Base-by-base conservation (phyloP, 352 stramenopile species). In the Globisporangium emineosum region DNA sequence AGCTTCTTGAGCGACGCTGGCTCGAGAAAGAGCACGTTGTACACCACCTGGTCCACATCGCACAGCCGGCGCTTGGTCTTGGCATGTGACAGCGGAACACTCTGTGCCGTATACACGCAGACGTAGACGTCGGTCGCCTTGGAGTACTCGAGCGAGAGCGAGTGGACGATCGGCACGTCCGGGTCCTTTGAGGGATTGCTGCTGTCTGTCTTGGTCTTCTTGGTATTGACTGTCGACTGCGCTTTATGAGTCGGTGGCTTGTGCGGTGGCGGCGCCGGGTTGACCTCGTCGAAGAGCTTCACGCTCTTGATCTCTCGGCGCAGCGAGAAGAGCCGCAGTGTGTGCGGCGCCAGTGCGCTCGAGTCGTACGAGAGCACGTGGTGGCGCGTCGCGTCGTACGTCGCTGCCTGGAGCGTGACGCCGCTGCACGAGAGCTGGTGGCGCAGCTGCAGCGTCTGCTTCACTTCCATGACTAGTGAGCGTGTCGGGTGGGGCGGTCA, bases 281-380 rank as follows among this genome's bases (percentile, higher is more conserved):
- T 71, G 9, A 57, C 47, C 5, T 67, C 56, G 29, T 81, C 69
- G 55, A 93, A 83, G 19, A 93, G 62, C n/a, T 65, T 53, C 7
- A 67, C 64, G 57, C 64, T 79, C 27, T 87, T 84, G 63, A 93
- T 76, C 71, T 93, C 81, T 3, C 85, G 72, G 1, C 84, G 82
- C 51, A 93, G 71, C 35, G 82, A 91, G 56, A 90, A 91, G 45
- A 91, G 71, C 12, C 85, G 77, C 52, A 93, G 67, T 40, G 72
- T 75, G 62, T 89, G 79, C 13, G 79, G 71, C 42, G 72, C 73
- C 51, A 85, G 62, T 12, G 63, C 53, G 5, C 72, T 61, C 23
- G 71, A 76, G 67, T 83, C 80, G 60, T 88, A 91, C 5, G 75
- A 72, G 37, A 92, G 72, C 32, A 94, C 68, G 42, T 94, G 86